phyloP scores from a whole-genome alignment of 768 basidiomycete genomes.

The Rhodotorula kratochvilovae region DNA sequence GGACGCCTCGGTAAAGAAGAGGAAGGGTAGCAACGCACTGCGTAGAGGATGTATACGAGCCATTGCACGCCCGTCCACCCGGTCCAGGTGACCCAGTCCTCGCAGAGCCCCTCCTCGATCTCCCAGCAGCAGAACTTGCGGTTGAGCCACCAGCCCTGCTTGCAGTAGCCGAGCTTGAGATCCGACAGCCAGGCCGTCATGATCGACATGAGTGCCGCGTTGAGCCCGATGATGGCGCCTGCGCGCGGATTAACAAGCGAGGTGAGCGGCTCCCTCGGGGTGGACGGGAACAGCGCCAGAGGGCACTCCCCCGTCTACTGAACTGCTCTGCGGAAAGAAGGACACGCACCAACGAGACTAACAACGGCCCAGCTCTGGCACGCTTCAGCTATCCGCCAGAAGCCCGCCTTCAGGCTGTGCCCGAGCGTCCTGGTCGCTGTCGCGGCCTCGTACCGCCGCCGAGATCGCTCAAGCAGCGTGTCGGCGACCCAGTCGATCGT shows the following conservation, averaged over 20 bases:
- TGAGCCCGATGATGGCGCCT: conserved; percentile 88
- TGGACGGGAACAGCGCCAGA: too few species aligned
- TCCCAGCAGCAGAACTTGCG: conserved; percentile 99
- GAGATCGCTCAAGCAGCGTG: conserved; percentile 77
- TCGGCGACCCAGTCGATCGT: conserved; percentile 87
- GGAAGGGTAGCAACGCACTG: conserved; percentile 65
- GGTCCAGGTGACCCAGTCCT: conserved; percentile 91
- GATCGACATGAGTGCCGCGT: conserved; percentile 92
- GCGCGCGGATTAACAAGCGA: background rate
- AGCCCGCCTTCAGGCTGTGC: conserved; percentile 58
- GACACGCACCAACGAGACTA: conserved; percentile 71
- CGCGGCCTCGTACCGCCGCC: conserved; percentile 59
- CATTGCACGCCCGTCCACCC: conserved; percentile 62
- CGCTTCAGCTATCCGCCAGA: conserved; percentile 60
- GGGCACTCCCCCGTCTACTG: too few species aligned
- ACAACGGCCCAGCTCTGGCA: conserved; percentile 92
- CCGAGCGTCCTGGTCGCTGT: conserved; percentile 44
- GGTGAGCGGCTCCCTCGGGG: too few species aligned
- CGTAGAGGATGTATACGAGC: conserved; percentile 80
- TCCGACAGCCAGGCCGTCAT: conserved; percentile 96
- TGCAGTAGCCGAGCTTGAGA: conserved; percentile 93
- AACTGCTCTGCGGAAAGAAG: background rate
- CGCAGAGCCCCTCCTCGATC: conserved; percentile 79
- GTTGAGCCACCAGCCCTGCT: conserved; percentile 93
- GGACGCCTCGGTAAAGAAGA: too few species aligned